A percentile compares a stretch with the other conserved stretches of the same genome.
Conservation (phyloP, 768 basidiomycete species). For the Podaxis mareebaensis region DNA sequence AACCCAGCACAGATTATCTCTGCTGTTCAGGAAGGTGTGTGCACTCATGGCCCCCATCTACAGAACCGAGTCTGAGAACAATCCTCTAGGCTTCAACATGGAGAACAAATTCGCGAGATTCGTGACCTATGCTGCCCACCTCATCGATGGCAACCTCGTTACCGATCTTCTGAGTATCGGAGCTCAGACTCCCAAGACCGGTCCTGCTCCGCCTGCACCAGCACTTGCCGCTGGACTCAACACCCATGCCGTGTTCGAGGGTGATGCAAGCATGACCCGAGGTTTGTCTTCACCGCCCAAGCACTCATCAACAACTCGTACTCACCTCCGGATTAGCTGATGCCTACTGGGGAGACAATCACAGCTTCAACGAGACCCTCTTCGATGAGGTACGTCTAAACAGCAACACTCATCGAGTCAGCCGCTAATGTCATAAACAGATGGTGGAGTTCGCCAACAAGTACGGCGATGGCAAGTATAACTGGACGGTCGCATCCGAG, state of each 20-base stretch:
- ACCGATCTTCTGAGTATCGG: slow-evolving; percentile 23
- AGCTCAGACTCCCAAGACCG: slow-evolving; percentile 19
- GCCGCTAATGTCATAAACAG: neutral
- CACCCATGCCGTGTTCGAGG: slow-evolving; percentile 20
- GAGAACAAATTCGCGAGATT: slow-evolving; percentile 18
- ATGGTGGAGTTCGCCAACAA: slow-evolving; percentile 19
- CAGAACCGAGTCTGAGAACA: neutral
- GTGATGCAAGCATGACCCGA: slow-evolving; percentile 17
- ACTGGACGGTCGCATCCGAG: slow-evolving; percentile 20
- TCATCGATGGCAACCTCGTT: slow-evolving; percentile 21
- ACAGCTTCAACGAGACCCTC: slow-evolving; percentile 22
- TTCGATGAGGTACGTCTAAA: slow-evolving; percentile 20
- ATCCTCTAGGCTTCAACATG: slow-evolving; percentile 22
- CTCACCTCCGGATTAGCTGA: neutral
- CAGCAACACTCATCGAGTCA: neutral
- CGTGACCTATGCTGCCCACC: slow-evolving; percentile 18
- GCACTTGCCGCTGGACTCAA: slow-evolving; percentile 21
- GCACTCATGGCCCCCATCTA: neutral
- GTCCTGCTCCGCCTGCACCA: slow-evolving; percentile 20
- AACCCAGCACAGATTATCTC: slow-evolving; percentile 10
- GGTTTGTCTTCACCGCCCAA: neutral
- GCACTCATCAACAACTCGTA: neutral
- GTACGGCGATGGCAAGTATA: slow-evolving; percentile 22
- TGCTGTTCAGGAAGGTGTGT: slow-evolving; percentile 10
- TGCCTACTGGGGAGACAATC: slow-evolving; percentile 19